These are phyloP conservation scores for Tylopilus vinaceipallidus DNA, from an alignment of 768 basidiomycete species.

Conservation along the genomic window DNA sequence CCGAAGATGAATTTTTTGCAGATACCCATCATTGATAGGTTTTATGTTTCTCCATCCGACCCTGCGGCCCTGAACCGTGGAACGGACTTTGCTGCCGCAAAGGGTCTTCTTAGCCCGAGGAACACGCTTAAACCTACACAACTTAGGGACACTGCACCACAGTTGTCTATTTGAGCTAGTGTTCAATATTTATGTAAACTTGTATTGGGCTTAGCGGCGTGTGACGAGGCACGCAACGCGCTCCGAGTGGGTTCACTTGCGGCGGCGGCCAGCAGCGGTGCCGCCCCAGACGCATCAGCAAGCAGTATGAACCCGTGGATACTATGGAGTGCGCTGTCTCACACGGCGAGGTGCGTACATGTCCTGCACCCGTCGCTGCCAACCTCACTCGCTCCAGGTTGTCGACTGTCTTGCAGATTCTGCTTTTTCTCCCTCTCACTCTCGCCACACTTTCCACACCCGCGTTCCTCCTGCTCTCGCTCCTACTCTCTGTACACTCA, in stretches of 20 bases:
- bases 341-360: conserved; percentile 53
- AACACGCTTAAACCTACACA: conserved; percentile 31
- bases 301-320: conserved; percentile 54
- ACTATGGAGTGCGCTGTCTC: conserved; percentile 62
- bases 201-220: neutral
- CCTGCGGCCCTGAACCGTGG: conserved; percentile 66
- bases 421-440: conserved; percentile 82
- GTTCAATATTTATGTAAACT: conserved; percentile 1
- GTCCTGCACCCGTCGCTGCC: neutral
- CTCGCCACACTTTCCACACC: conserved; percentile 77
- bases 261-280: too few relatives aligned
- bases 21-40: conserved; percentile 92
- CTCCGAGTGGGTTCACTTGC: too few relatives aligned
- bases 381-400: conserved; percentile 42
- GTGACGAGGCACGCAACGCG: conserved; percentile 6
- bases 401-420: conserved; percentile 75
- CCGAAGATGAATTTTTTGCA: conserved; percentile 94
- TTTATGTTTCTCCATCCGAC: conserved; percentile 84
- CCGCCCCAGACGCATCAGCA: too few relatives aligned
- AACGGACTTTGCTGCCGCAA: conserved; percentile 82
- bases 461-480: conserved; percentile 79
- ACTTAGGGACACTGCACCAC: conserved; percentile 19
- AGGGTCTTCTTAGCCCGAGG: conserved; percentile 75
- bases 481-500: conserved; percentile 72
- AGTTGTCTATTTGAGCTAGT: conserved; percentile 19